Conservation (phyloP, 2,329 filamentous ascomycete genomes). For the Fusarium sp. region DNA sequence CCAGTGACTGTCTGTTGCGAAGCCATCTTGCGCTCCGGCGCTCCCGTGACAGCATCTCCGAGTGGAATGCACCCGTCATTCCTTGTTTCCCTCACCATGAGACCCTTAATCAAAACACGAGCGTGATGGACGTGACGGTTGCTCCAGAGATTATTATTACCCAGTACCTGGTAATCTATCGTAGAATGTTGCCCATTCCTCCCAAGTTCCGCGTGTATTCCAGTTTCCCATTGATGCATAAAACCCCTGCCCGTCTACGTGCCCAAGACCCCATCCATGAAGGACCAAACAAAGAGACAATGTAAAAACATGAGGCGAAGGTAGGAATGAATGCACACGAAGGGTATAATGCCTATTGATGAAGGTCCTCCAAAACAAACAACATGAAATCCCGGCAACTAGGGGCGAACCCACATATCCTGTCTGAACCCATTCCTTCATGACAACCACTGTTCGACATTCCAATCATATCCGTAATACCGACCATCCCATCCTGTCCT, state of each 20-base stretch:
- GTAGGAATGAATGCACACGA: conserved; percentile 41
- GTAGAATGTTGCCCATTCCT: conserved; percentile 31
- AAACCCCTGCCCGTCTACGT: conserved; percentile 14
- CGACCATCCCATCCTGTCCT: conserved; percentile 2
- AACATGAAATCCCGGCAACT: conserved; percentile 23
- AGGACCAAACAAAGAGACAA: conserved; percentile 8
- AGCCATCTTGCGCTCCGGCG: not conserved
- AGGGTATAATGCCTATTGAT: conserved; percentile 49
- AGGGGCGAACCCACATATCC: conserved; percentile 17
- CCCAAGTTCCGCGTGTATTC: not conserved
- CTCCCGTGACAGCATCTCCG: conserved; percentile 4
- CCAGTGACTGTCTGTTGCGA: not conserved
- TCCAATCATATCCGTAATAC: conserved; percentile 36
- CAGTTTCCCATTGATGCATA: not conserved
- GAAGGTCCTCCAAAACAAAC: conserved; percentile 32
- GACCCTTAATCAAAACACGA: not conserved
- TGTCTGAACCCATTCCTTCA: conserved; percentile 27
- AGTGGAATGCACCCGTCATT: conserved; percentile 22
- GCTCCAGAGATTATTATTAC: conserved; percentile 36
- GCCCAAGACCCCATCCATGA: conserved; percentile 12
- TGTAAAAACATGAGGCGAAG: conserved; percentile 22
- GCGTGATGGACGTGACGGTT: not conserved
- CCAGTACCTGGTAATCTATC: conserved; percentile 23
- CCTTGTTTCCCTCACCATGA: not conserved
- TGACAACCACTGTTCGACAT: conserved; percentile 24